phyloP scores from a whole-genome alignment of 2,329 filamentous ascomycete genomes.

The Myrmaecium sp. region DNA sequence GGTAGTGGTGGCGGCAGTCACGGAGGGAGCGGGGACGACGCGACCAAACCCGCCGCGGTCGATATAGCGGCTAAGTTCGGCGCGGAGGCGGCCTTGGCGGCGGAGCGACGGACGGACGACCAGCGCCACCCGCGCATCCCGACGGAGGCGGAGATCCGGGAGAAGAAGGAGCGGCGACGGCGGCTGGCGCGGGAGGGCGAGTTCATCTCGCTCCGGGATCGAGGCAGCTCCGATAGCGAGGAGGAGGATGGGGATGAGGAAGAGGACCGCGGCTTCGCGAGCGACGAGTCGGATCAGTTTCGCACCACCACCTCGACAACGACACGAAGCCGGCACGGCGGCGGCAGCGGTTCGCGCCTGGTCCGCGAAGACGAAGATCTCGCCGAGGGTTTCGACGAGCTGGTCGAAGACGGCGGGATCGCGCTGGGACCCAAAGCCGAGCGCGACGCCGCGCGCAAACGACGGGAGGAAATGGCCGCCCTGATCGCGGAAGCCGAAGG shows the following conservation, averaged over 20 bases:
- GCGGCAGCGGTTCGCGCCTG: conserved; percentile 51
- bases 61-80: conserved; percentile 42
- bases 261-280: conserved; percentile 24
- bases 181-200: conserved; percentile 58
- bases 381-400: conserved; percentile 84
- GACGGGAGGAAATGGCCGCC: conserved; percentile 64
- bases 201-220: conserved; percentile 43
- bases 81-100: conserved; percentile 18
- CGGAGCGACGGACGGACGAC: conserved; percentile 8
- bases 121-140: conserved; percentile 40
- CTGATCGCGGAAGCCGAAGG: conserved; percentile 69
- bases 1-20: conserved; percentile 10
- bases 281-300: conserved; percentile 26
- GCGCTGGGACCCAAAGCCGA: conserved; percentile 66
- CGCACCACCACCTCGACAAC: conserved; percentile 4
- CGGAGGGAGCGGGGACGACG: conserved; percentile 28
- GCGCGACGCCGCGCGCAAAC: conserved; percentile 45
- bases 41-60: conserved; percentile 21
- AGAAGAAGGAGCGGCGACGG: conserved; percentile 81
- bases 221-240: conserved; percentile 14
- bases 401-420: conserved; percentile 68
- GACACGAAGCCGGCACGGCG: no score
- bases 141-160: conserved; percentile 68
- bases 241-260: conserved; percentile 19
- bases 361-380: conserved; percentile 80